Evolutionary conservation across 352 stramenopile species (phyloP).

Genomic region (Pythium grandisporangium): DNA sequence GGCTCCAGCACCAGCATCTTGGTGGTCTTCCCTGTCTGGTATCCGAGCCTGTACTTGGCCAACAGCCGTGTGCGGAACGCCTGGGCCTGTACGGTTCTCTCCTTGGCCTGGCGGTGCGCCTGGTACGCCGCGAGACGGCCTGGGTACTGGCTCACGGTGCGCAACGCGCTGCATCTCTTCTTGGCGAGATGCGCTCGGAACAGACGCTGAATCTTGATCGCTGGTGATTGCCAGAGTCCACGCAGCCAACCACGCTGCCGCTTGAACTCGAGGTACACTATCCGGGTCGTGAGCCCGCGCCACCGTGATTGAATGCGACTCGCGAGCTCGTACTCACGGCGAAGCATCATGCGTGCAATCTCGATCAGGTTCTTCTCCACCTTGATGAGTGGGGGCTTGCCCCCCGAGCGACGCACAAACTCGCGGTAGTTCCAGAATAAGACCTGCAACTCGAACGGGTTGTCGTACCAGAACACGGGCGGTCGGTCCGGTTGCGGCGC

Average conservation of each 20-base stretch:
- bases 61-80: constrained; percentile 40
- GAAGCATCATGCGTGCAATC: constrained; percentile 51
- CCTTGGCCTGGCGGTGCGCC: constrained; percentile 14
- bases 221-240: constrained; percentile 49
- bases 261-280: constrained; percentile 60
- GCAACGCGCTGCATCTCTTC: constrained; percentile 20
- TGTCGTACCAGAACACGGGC: constrained; percentile 78
- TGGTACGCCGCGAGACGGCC: constrained; percentile 26
- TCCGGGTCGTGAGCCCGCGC: constrained; percentile 45
- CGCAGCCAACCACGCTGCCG: constrained; percentile 49
- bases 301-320: constrained; percentile 64
- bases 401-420: constrained; percentile 54
- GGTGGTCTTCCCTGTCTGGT: constrained; percentile 34
- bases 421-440: constrained; percentile 75
- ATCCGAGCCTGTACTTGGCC: constrained; percentile 41
- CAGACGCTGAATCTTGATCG: constrained; percentile 61
- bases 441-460: constrained; percentile 37
- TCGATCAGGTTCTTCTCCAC: constrained; percentile 71
- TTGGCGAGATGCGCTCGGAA: constrained; percentile 32
- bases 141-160: constrained; percentile 31
- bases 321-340: constrained; percentile 50
- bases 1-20: constrained; percentile 33
- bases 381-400: constrained; percentile 47
- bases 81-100: constrained; percentile 15
- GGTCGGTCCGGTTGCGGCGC: constrained; percentile 17